Evolutionary conservation across 2,329 filamentous ascomycete species (phyloP), one percentile per base, ranked within the genome.

Genomic region (Alternaria triticimaculans): DNA sequence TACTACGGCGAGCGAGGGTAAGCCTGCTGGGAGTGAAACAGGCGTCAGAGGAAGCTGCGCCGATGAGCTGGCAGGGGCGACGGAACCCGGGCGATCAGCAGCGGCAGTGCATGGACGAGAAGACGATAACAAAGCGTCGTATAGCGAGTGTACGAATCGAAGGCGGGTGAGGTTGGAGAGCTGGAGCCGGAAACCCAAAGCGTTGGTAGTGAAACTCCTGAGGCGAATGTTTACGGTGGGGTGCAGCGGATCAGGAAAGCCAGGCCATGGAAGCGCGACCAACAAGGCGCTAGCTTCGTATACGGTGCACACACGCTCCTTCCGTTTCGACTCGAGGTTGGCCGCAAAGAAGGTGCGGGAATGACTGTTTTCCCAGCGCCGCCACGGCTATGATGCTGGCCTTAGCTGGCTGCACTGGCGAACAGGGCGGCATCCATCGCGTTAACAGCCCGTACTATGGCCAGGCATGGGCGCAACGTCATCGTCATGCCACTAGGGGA

Each of bases 51-150:
- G 53, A 33, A 62, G 59, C 58, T 43, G 59, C 62, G 63, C 54
- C 61, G 61, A 58, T 67, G 65, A 59, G 71, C 51, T 71, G 69
- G 70, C 66, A 70, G 62, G 60, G 51, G 63, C 63, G 63, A 64
- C 26, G 60, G 60, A 57, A 45, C 54, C 62, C 54, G 58, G 43
- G 28, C 45, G 66, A 63, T 57, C 51, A 65, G 60, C 57, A 58
- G 55, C 55, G 46, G 28, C 53, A 18, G 48, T 15, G 56, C 56
- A 67, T 58, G 45, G 28, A 33, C 43, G 45, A 28, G 55, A 28
- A 48, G 20, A 21, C 20, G 41, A 58, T 30, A 41, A 61, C 62
- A 54, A 28, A 26, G 30, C 11, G 37, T 23, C 28, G 55, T 33
- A 58, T 55, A 67, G 63, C 65, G 65, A 67, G 41, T 37, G 65